Conservation (phyloP, 345 rosid species). For the Ceriops tagal region DNA sequence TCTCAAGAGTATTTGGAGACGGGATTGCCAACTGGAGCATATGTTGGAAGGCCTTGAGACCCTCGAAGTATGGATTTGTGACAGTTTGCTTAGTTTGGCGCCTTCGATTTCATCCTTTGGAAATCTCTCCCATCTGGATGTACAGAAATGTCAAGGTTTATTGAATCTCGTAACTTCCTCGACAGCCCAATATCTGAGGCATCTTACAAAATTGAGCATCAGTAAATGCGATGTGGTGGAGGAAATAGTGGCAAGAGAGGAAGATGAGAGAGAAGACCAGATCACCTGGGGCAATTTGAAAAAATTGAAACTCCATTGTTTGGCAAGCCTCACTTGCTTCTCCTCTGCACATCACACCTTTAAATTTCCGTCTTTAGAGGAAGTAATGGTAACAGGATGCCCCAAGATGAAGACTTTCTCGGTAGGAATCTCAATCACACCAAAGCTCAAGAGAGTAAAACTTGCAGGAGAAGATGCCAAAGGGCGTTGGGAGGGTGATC, state of each 20-base stretch:
- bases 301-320: too few species aligned
- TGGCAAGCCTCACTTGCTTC: slow-evolving; percentile 13
- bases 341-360: background rate
- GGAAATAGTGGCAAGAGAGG: slow-evolving; percentile 11
- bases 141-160: slow-evolving; percentile 14
- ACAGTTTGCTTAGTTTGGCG: background rate
- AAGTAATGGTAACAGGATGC: background rate
- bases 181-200: slow-evolving; percentile 15
- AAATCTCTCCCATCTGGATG: slow-evolving; percentile 13
- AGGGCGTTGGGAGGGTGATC: background rate
- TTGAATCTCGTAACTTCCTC: slow-evolving; percentile 2
- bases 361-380: slow-evolving; percentile 3
- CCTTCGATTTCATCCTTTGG: slow-evolving; percentile 11
- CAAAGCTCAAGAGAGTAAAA: background rate
- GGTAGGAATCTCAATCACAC: background rate
- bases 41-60: background rate
- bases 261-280: slow-evolving; percentile 1
- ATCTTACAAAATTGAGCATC: slow-evolving; percentile 13
- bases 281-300: too few species aligned
- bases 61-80: background rate
- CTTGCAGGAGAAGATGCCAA: too few species aligned
- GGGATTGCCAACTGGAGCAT: background rate
- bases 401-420: background rate
- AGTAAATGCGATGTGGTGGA: slow-evolving; percentile 12
- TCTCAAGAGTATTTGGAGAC: slow-evolving; percentile 5